Evolutionary conservation across 2,329 filamentous ascomycete genomes (phyloP), one percentile per base, ranked within the genome.

Genomic region (Pseudocercospora vitis): DNA sequence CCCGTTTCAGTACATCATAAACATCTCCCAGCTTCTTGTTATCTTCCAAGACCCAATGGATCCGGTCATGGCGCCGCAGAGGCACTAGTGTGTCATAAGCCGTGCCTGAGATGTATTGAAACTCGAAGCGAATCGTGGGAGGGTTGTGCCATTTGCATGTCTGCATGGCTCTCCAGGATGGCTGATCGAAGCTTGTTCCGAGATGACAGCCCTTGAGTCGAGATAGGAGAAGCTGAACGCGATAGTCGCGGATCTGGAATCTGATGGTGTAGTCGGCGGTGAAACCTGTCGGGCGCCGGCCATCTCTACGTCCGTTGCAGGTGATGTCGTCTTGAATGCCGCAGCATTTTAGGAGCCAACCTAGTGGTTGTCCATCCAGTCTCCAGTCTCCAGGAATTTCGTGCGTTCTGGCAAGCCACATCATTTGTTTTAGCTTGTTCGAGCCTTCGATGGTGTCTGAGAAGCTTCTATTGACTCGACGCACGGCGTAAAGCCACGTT

Each of bases 41-140:
- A 6, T 28, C 23, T 6, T 45, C 24, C 21, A 45, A 14, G 7
- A 31, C 23, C 42, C 42, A 45, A 21, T 45, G 42, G 5, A 31
- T 31, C 1, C 42, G 42, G 19, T 45, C 42, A n/a, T 45, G 42
- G 14, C 42, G 42, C 6, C 42, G 42, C 7, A 45, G 42, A 3
- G 42, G 42, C 8, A 45, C 12, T 8, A 45, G 3, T 1, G 42
- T 31, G 4, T 45, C 42, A 6, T 28, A 29, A 4, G 42, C 42
- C 37, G 37, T 42, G 12, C 37, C 37, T 24, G 37, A 23, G 42
- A 45, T 19, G 14, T 45, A 45, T 12, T 45, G 42, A 11, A 45
- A 45, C 12, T 45, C 42, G n/a, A 45, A 45, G 3, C 42, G 42
- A 11, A 45, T 16, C 14, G 21, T 45, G 4, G 42, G 42, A 7